Evolutionary conservation across 1,284 basidiomycete genomes (phyloP), one percentile per base, ranked within the genome.

Genomic region (Nidula niveotomentosa): DNA sequence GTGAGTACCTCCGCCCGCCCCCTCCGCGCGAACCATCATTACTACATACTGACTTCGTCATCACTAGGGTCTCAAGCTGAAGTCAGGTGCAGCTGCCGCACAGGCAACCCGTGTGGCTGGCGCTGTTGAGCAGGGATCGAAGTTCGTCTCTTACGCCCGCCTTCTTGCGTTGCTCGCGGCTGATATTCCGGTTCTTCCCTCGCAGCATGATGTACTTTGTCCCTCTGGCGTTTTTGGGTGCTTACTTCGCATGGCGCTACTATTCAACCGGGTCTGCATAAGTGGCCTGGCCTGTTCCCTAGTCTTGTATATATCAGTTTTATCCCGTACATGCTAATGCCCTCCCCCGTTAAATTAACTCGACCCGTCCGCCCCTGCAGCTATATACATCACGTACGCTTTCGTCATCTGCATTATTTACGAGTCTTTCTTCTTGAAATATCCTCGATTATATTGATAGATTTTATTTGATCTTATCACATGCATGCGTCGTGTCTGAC

Each of bases 221-320:
- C 18, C 92, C 92, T 51, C 80, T 94, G 48, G 81, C 76, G 49
- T 73, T 86, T 33, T 77, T 94, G 49, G 90, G 83, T 59, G 91
- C 78, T 48, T 94, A 93, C 81, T 91, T 93, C 59, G 92, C 84
- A 48, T 94, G 84, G 83, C 82, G 90, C 62, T 88, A 79, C 75
- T 91, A 90, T 69, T 61, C 72, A 43, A 78, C 78, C 51, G 78
- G 80, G 50, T 68, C 75, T 48, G 72, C 68, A 65, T 83, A 69
- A 77, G 52, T 30, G 15, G 39, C 49, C 49, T 43, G 46, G 52
- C 44, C 56, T 60, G 46, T 30, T 5, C 54, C 49, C 18, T 13
- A 30, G n/a, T 36, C 12, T n/a, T 46, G 36, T 52, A 49, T 56
- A 48, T 50, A 56, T 56, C 56, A 52, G 36, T 56, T 56, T 53